These are phyloP conservation scores for Verticillium alfalfae DNA, from an alignment of 2,329 filamentous ascomycete species.

Conservation along the genomic window DNA sequence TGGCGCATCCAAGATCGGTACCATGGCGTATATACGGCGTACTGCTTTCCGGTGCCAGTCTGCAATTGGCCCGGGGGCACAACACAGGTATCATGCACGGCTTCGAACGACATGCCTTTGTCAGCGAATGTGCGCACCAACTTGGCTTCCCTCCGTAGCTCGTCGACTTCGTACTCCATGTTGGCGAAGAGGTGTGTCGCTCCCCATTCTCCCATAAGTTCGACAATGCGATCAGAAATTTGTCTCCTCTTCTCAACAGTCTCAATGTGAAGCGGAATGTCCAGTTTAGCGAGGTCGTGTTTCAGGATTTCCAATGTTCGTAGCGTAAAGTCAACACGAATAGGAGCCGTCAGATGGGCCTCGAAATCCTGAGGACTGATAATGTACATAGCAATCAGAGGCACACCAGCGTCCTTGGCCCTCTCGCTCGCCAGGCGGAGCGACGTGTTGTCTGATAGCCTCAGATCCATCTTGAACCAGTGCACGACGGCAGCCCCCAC, in stretches of 20 bases:
- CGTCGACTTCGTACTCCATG: constrained; percentile 88
- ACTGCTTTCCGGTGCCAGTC: constrained; percentile 69
- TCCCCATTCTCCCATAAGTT: constrained; percentile 65
- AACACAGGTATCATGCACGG: constrained; percentile 76
- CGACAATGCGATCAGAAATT: constrained; percentile 56
- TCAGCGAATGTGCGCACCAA: constrained; percentile 57
- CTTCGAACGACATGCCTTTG: constrained; percentile 62
- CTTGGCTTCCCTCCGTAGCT: constrained; percentile 69
- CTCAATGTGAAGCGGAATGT: constrained; percentile 75
- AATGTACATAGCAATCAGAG: constrained; percentile 72
- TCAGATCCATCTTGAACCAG: constrained; percentile 86
- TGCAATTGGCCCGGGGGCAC: constrained; percentile 66
- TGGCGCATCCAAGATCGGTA: constrained; percentile 70
- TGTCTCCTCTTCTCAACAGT: constrained; percentile 60
- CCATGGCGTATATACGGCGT: constrained; percentile 82
- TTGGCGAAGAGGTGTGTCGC: constrained; percentile 75
- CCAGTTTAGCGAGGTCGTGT: constrained; percentile 59
- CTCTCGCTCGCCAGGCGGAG: constrained; percentile 59
- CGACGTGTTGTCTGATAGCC: constrained; percentile 67
- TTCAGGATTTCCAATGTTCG: constrained; percentile 62
- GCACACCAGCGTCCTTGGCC: constrained; percentile 62
- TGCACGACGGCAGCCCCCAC: constrained; percentile 66
- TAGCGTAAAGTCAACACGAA: constrained; percentile 76
- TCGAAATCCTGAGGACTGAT: constrained; percentile 79
- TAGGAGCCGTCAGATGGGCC: constrained; percentile 69